phyloP scores from a whole-genome alignment of 2,329 filamentous ascomycete genomes.

The Aspergillus terreus region DNA sequence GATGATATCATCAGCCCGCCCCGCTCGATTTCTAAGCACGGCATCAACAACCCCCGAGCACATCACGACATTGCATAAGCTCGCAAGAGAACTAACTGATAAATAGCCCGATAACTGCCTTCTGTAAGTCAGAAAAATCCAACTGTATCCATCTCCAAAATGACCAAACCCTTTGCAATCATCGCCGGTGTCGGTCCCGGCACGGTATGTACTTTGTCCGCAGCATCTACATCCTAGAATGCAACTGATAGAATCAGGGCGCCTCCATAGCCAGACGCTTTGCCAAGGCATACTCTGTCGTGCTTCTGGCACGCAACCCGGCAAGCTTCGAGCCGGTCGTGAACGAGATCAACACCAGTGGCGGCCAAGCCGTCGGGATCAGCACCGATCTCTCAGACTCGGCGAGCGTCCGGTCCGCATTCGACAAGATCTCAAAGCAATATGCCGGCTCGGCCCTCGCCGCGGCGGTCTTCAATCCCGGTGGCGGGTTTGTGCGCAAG shows the following conservation, averaged over 20 bases:
- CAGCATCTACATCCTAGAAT: neutral
- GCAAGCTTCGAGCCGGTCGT: conserved; percentile 55
- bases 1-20: neutral
- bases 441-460: conserved; percentile 45
- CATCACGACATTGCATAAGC: conserved; percentile 13
- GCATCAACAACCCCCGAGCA: conserved; percentile 9
- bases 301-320: conserved; percentile 57
- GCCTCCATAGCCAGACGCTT: conserved; percentile 60
- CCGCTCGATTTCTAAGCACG: conserved; percentile 15
- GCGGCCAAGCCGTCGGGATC: conserved; percentile 59
- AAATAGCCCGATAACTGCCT: neutral
- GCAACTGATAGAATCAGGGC: conserved; percentile 33
- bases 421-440: conserved; percentile 52
- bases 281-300: conserved; percentile 55
- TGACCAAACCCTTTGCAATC: conserved; percentile 43
- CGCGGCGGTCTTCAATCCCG: conserved; percentile 61
- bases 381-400: conserved; percentile 56
- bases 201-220: conserved; percentile 28
- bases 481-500: conserved; percentile 55
- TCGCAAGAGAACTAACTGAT: neutral
- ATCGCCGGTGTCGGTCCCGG: conserved; percentile 47
- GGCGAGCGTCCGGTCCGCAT: conserved; percentile 51
- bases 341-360: conserved; percentile 55
- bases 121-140: neutral
- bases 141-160: conserved; percentile 8